phyloP scores from a whole-genome alignment of 495 filamentous ascomycete species.

The Delitschia confertaspora region DNA sequence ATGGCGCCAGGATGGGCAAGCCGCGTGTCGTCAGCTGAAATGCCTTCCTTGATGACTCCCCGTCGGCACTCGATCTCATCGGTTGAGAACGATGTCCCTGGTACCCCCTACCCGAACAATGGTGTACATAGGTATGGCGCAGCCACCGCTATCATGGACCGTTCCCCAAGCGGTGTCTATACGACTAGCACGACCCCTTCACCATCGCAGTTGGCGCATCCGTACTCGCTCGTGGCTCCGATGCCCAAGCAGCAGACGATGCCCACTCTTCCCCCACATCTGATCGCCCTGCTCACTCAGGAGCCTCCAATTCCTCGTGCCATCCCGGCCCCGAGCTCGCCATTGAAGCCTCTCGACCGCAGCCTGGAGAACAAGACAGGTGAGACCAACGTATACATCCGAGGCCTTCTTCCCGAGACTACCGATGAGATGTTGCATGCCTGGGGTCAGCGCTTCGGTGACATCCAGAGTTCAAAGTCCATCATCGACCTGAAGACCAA shows the following conservation, averaged over 20 bases:
- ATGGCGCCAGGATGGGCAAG: constrained; percentile 35
- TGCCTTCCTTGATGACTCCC: constrained; percentile 38
- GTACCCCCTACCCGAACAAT: constrained; percentile 45
- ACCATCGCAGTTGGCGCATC: constrained; percentile 47
- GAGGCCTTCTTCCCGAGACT: constrained; percentile 86
- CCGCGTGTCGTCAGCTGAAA: constrained; percentile 33
- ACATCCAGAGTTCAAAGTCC: constrained; percentile 87
- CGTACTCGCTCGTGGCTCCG: constrained; percentile 35
- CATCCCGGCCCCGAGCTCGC: constrained; percentile 69
- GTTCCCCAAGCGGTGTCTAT: constrained; percentile 43
- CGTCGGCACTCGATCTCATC: constrained; percentile 48
- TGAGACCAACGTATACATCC: constrained; percentile 94
- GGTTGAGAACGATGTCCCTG: constrained; percentile 53
- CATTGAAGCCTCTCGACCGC: constrained; percentile 72
- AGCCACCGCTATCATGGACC: constrained; percentile 47
- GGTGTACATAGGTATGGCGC: constrained; percentile 45
- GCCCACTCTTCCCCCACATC: constrained; percentile 52
- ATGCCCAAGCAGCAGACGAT: constrained; percentile 43
- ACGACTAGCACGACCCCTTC: constrained; percentile 44
- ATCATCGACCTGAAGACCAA: constrained; percentile 90
- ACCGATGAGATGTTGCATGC: constrained; percentile 78
- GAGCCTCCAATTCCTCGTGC: constrained; percentile 80
- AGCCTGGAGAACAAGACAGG: constrained; percentile 80
- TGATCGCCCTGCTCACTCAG: constrained; percentile 61
- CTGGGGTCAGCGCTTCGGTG: constrained; percentile 80